phyloP scores from a whole-genome alignment of 495 filamentous ascomycete genomes.

The Neurospora sp. region DNA sequence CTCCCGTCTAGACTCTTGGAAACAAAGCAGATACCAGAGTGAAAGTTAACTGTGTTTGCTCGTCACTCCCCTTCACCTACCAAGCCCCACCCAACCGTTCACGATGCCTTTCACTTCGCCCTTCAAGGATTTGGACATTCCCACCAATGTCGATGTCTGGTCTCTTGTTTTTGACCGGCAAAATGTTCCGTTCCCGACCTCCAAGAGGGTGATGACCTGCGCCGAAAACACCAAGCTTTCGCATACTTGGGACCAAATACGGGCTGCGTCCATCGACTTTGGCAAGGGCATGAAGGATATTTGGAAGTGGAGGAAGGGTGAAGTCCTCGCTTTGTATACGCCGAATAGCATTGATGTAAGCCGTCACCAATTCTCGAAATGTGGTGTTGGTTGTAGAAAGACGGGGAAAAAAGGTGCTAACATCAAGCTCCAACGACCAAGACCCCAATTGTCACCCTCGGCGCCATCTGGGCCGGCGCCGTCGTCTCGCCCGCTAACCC shows the following conservation, averaged over 20 bases:
- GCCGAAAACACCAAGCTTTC: conserved; percentile 53
- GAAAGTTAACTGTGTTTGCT: too few species aligned
- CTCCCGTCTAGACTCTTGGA: background rate
- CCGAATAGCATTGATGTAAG: conserved; percentile 54
- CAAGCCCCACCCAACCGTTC: background rate
- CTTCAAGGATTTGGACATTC: conserved; percentile 51
- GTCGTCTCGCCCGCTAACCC: conserved; percentile 78
- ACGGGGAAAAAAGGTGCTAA: background rate
- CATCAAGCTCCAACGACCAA: background rate
- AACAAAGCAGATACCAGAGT: background rate
- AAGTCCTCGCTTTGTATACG: conserved; percentile 59
- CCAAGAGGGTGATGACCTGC: conserved; percentile 65
- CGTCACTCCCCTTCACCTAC: too few species aligned
- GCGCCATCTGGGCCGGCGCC: conserved; percentile 76
- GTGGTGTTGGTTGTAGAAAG: background rate
- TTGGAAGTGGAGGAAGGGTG: conserved; percentile 74
- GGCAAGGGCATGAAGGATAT: conserved; percentile 62
- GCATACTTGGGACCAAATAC: conserved; percentile 65
- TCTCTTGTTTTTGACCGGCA: conserved; percentile 51
- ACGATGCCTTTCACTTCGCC: conserved; percentile 48
- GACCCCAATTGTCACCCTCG: conserved; percentile 69
- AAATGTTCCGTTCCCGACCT: conserved; percentile 8
- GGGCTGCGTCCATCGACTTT: conserved; percentile 57
- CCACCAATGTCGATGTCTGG: conserved; percentile 57
- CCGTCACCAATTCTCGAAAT: too few species aligned